Evolutionary conservation across 345 rosid species (phyloP), one percentile per base, ranked within the genome.

Genomic region (Eucalyptus camaldulensis): DNA sequence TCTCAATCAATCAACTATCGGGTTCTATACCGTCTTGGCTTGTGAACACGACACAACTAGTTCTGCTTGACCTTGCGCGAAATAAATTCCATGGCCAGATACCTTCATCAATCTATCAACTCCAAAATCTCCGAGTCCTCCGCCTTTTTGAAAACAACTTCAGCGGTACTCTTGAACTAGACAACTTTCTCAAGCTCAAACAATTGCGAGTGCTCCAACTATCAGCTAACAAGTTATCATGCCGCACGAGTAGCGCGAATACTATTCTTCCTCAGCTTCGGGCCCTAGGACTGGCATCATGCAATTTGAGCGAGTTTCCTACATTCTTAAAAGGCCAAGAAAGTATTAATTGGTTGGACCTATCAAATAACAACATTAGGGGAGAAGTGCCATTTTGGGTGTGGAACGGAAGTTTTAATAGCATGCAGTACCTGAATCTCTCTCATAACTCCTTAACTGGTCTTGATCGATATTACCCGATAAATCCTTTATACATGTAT

Each of bases 271-370:
- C 80, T 8, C 90, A 92, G 58, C 88, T 86, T n/a, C 33, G 53
- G 12, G 2, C 2, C 27, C 40, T 93, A 27, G 87, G 87, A 29
- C 40, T 92, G 40, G 72, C 90, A 51, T 62, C 76, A 17, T 92
- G 92, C 89, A 90, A 88, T 24, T 49, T 92, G 50, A 33, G 16
- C 3, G 88, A 83, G 53, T 80, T 90, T n/a, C 93, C 90, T 12
- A 7, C 22, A 43, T 89, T 91, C 89, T 86, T 91, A 22, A 51
- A 43, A 11, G 31, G 25, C 44, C 90, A 90, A 29, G 8, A 76
- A 44, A 11, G 27, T 14, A 6, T 91, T 51, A 4, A 21, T 21
- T 53, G 44, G 33, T 51, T 89, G 43, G 87, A 65, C 19, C 88
- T 90, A 10, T 65, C 86, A 10, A 3, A 27, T 7, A 90, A 91